Evolutionary conservation across 306 rosid genomes (phyloP).

Genomic region (Astragalus membranaceus): DNA sequence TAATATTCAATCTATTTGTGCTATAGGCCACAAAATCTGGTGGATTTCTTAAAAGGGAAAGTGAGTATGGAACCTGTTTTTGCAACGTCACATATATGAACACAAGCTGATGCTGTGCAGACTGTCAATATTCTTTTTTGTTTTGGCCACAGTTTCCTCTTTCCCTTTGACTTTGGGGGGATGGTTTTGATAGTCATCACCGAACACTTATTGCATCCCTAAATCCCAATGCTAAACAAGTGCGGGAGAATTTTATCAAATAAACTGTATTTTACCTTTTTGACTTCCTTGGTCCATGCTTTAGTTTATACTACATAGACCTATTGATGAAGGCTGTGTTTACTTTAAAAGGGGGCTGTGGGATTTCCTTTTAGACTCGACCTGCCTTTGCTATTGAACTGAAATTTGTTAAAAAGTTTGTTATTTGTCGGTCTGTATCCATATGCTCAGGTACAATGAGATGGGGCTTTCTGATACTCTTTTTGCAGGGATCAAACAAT

Average conservation of each 20-base stretch:
- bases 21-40: neutral
- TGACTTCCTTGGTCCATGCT: slow-evolving; percentile 9
- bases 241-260: neutral
- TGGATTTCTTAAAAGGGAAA: neutral
- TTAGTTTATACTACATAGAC: slow-evolving; percentile 11
- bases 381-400: slow-evolving; percentile 13
- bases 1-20: neutral
- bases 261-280: slow-evolving; percentile 2
- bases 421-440: slow-evolving; percentile 4
- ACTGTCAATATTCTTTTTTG: neutral
- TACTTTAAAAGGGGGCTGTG: neutral
- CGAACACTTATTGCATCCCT: neutral
- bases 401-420: neutral
- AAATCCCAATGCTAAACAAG: neutral
- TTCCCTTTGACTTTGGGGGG: neutral
- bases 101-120: neutral
- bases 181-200: neutral
- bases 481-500: slow-evolving; percentile 77
- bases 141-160: neutral
- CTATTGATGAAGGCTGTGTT: neutral
- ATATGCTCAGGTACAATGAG: slow-evolving; percentile 1
- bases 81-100: slow-evolving; percentile 1
- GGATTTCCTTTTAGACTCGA: slow-evolving; percentile 2
- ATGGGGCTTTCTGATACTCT: slow-evolving; percentile 15
- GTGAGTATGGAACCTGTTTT: neutral